Base-by-base conservation (phyloP, 345 rosid genomes). In the Gossypium stocksii region DNA sequence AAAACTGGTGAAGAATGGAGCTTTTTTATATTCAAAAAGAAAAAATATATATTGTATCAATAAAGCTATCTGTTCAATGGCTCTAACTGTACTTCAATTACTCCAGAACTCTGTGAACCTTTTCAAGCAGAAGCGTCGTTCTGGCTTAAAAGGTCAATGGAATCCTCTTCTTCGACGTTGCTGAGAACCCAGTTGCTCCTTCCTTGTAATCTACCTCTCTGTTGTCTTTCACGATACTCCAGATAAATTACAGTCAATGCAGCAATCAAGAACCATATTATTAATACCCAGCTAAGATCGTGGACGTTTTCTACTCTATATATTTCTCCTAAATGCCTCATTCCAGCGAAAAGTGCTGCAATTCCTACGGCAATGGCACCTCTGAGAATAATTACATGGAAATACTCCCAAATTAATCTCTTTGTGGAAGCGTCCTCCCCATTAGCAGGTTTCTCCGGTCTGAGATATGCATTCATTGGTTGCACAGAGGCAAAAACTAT, bases 1-100 rank as follows among this genome's bases (percentile, higher is more conserved):
- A 62, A 82, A 82, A 80, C 76, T 70, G 77, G 71, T 69, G 72
- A 56, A 56, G 70, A 48, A 60, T 48, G 20, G 69, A n/a, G 52
- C 61, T 70, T 41, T 34, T 57, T 67, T 51, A 63, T 74, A 64
- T 54, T 51, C 14, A 77, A 76, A n/a, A 16, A 11, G 46, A 34
- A 65, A 75, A 38, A 65, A 3, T n/a, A 16, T 23, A 25, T 70
- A 60, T 46, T 46, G 51, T 54, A 71, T 72, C 74, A 65, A 72
- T 34, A 27, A 27, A 27, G n/a, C 87, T 86, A 90, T 78, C 91
- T 84, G 74, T 76, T 88, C 80, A 95, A 75, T 58, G 99, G 94
- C 82, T 93, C 99, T 82, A 95, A 81, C 80, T 95, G 99, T 82
- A 95, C 86, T 84, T 95, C 98, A 95, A 89, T 89, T 57, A 83